These are phyloP conservation scores for Kwoniella sp. DNA, from an alignment of 768 basidiomycete species.

Conservation along the genomic window DNA sequence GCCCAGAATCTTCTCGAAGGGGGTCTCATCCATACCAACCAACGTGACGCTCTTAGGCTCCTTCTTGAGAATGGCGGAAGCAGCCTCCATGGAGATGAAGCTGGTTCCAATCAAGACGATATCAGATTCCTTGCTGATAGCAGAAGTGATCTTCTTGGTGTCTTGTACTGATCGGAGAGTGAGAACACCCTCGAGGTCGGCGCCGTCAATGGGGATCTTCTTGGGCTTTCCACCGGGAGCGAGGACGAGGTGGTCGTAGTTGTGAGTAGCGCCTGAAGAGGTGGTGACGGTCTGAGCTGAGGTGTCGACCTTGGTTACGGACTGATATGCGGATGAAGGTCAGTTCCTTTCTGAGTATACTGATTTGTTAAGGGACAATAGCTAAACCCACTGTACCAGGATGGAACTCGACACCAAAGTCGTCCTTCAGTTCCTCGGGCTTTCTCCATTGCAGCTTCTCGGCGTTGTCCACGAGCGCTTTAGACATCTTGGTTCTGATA, in stretches of 20 bases:
- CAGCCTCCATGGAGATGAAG: constrained; percentile 87
- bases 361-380: too few relatives aligned
- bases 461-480: constrained; percentile 75
- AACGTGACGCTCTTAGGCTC: constrained; percentile 80
- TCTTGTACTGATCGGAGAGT: constrained; percentile 73
- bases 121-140: constrained; percentile 67
- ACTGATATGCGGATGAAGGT: constrained; percentile 49
- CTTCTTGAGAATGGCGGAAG: constrained; percentile 67
- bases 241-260: constrained; percentile 76
- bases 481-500: constrained; percentile 77
- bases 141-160: constrained; percentile 62
- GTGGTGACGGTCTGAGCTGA: constrained; percentile 66
- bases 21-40: constrained; percentile 77
- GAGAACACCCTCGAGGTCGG: constrained; percentile 72
- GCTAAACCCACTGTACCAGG: constrained; percentile 43
- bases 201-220: constrained; percentile 73
- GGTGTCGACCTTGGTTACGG: constrained; percentile 70
- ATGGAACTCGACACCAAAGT: constrained; percentile 54
- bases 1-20: constrained; percentile 80
- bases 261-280: constrained; percentile 65
- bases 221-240: constrained; percentile 75
- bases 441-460: constrained; percentile 75
- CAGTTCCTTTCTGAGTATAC: too few relatives aligned
- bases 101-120: constrained; percentile 83
- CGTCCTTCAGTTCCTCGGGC: constrained; percentile 73